Evolutionary conservation across 345 rosid species (phyloP), one percentile per base, ranked within the genome.

Genomic region (Populus pruinosa): DNA sequence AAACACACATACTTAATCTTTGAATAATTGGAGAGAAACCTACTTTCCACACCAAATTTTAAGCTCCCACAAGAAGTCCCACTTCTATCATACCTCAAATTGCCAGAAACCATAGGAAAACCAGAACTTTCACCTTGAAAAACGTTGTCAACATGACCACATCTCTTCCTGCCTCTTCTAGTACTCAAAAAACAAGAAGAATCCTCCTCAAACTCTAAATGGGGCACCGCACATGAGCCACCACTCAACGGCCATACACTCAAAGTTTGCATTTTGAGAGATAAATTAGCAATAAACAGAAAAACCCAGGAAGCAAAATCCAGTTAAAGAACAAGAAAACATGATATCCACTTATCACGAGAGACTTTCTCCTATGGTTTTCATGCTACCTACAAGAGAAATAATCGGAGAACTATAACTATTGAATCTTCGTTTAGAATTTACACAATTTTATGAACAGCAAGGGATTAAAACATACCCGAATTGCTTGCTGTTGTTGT

Each of bases 181-280:
- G 55, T 49, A 65, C 82, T 74, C 38, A 76, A 63, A 78, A 59
- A 82, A 78, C 81, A 78, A 80, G 78, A 76, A 73, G 85, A 83
- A 77, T 75, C 86, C 79, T 87, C 35, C 62, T 90, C 90, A 80
- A 68, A 79, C 27, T 82, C 87, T 84, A 87, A 82, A 68, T 83
- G 87, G 79, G 90, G 88, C 69, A 86, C 82, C 35, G 76, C 80
- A 43, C 79, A 87, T 64, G 84, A 82, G 83, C 90, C 91, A 67
- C 81, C 80, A 50, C 81, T 79, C 21, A 71, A 64, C 25, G 92
- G 87, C 87, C 86, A 86, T 41, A 87, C 80, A 53, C 87, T 82
- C 78, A 91, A 88, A 91, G 90, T 80, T 88, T 90, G 95, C 98
- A 93, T 95, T 75, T 82, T 89, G 75, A 50, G 55, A 62, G 14